These are phyloP conservation scores for Phytophthora lateralis DNA, from an alignment of 352 stramenopile genomes.

Conservation along the genomic window DNA sequence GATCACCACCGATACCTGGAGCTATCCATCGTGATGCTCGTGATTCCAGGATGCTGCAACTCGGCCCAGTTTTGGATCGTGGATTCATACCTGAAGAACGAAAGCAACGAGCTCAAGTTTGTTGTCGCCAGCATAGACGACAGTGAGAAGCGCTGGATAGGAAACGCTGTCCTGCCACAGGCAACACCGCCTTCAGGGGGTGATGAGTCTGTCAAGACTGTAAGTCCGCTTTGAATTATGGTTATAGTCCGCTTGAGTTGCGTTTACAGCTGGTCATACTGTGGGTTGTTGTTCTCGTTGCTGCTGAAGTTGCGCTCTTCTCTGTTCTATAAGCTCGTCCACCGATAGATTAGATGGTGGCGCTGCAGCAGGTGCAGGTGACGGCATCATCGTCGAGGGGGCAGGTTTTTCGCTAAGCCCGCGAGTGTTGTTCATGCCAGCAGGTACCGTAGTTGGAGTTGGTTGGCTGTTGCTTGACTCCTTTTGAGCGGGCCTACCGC, in stretches of 20 bases:
- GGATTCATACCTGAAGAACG: conserved; percentile 66
- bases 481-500: conserved; percentile 19
- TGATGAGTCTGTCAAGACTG: conserved; percentile 29
- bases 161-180: conserved; percentile 13
- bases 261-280: conserved; percentile 7
- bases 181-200: conserved; percentile 5
- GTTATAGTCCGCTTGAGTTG: neutral
- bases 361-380: neutral
- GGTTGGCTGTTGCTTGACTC: conserved; percentile 35
- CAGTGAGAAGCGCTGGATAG: conserved; percentile 45
- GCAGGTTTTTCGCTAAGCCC: conserved; percentile 17
- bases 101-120: conserved; percentile 37
- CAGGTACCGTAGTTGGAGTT: conserved; percentile 21
- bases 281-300: conserved; percentile 49
- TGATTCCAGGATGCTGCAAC: conserved; percentile 71
- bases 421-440: conserved; percentile 10
- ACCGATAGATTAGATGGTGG: conserved; percentile 44
- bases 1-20: conserved; percentile 68
- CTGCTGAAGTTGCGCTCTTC: conserved; percentile 63
- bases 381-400: neutral
- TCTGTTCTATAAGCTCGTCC: conserved; percentile 76
- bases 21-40: conserved; percentile 78
- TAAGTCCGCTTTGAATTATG: conserved; percentile 33
- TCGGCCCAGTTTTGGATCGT: conserved; percentile 81
- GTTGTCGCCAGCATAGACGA: conserved; percentile 21